Percentiles rank a stretch among this genome's conserved stretches.
Evolutionary conservation across 345 rosid species (phyloP).

Genomic region (Mallotus nudiflorus): DNA sequence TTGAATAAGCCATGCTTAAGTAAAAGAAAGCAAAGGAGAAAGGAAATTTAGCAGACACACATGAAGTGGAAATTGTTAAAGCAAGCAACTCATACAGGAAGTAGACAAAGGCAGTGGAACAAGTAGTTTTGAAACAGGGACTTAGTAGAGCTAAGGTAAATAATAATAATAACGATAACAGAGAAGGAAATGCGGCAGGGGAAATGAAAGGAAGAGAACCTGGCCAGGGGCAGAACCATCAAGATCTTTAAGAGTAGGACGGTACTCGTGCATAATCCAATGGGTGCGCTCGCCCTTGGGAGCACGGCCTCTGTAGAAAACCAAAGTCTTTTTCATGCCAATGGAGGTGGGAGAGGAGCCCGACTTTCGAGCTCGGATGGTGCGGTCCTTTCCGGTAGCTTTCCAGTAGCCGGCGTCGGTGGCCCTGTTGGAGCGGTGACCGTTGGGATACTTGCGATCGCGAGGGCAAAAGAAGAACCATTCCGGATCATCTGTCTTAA

Average conservation of each 20-base stretch:
- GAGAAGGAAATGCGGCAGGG: too few species aligned
- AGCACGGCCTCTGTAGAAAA: conserved; percentile 90
- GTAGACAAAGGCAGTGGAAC: too few species aligned
- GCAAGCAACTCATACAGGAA: too few species aligned
- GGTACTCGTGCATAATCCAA: conserved; percentile 98
- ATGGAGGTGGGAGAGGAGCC: conserved; percentile 26
- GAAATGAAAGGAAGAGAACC: conserved; percentile 28
- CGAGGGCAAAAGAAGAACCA: conserved; percentile 98
- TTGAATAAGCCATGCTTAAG: too few species aligned
- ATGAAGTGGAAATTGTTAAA: too few species aligned
- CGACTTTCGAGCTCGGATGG: conserved; percentile 59
- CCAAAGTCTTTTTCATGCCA: conserved; percentile 98
- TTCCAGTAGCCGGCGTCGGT: conserved; percentile 97
- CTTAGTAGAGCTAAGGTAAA: too few species aligned
- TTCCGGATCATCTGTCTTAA: conserved; percentile 82
- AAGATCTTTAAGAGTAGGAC: conserved; percentile 66
- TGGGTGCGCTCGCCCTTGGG: conserved; percentile 81
- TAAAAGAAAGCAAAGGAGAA: too few species aligned
- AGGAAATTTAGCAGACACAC: too few species aligned
- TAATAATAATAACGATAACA: too few species aligned
- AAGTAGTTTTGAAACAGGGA: too few species aligned
- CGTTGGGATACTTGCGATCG: conserved; percentile 91
- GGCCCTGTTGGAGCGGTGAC: conserved; percentile 92
- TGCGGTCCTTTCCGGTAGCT: conserved; percentile 91
- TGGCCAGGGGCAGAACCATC: conserved; percentile 83